Conservation (phyloP, 176 grass and related monocot species). For the Carex kokanica region DNA sequence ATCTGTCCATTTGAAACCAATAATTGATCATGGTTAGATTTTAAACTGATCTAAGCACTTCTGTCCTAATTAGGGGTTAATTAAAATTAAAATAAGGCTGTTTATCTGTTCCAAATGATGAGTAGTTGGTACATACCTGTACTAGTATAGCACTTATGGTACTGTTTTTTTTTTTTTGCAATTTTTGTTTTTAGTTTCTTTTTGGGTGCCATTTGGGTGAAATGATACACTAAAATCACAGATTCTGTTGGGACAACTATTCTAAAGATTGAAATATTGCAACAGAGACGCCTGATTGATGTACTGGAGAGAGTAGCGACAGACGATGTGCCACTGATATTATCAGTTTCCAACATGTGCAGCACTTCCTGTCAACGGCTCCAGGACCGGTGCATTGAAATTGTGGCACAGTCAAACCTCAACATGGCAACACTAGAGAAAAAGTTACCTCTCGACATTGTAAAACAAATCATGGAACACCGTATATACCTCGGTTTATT, state of each 20-base stretch:
- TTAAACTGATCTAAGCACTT: not conserved
- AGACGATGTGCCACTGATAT: slow-evolving; percentile 66
- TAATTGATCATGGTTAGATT: not conserved
- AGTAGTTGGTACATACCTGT: not conserved
- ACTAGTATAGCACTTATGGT: not conserved
- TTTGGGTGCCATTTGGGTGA: not conserved
- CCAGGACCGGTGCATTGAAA: slow-evolving; percentile 59
- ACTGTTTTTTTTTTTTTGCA: not conserved
- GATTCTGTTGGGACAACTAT: not conserved
- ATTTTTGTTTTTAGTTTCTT: not conserved
- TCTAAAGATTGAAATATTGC: not conserved
- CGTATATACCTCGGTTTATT: slow-evolving; percentile 45
- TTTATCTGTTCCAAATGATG: not conserved
- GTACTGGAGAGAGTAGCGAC: slow-evolving; percentile 63
- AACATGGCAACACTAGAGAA: slow-evolving; percentile 79
- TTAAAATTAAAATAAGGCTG: not conserved
- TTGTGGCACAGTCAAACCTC: slow-evolving; percentile 53
- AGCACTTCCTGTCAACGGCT: slow-evolving; percentile 52
- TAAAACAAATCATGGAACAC: slow-evolving; percentile 54
- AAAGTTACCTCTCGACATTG: slow-evolving; percentile 41
- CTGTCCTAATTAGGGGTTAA: not conserved
- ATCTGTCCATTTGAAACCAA: not conserved
- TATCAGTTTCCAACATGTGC: slow-evolving; percentile 68
- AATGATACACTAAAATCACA: not conserved
- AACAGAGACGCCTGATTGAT: slow-evolving; percentile 83